Conservation (phyloP, 495 filamentous ascomycete species). For the Opeltia flavorubescens region DNA sequence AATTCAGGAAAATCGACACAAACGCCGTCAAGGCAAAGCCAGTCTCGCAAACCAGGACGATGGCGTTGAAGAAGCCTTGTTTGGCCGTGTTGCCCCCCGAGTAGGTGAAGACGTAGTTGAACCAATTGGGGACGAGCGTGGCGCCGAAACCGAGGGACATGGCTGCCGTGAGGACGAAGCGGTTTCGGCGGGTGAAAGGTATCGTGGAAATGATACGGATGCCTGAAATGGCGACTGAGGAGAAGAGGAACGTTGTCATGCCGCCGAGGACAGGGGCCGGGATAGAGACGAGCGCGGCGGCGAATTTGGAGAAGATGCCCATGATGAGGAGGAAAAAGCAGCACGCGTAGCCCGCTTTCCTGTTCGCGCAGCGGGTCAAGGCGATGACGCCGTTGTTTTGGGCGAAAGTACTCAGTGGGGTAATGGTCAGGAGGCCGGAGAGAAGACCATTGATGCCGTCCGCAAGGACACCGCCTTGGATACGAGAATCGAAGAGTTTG, state of each 20-base stretch:
- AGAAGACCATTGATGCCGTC: conserved; percentile 76
- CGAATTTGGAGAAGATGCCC: conserved; percentile 87
- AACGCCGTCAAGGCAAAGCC: conserved; percentile 50
- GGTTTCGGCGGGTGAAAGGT: conserved; percentile 69
- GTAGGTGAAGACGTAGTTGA: conserved; percentile 62
- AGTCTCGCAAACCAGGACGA: conserved; percentile 57
- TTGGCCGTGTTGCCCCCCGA: conserved; percentile 53
- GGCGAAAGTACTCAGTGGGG: conserved; percentile 54
- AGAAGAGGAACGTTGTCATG: conserved; percentile 89
- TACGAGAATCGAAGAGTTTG: conserved; percentile 66
- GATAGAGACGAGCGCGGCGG: conserved; percentile 74
- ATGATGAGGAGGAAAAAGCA: conserved; percentile 77
- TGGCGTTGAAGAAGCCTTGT: conserved; percentile 70
- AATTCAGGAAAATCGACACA: conserved; percentile 56
- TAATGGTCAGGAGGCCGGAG: conserved; percentile 71
- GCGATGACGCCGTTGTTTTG: conserved; percentile 94
- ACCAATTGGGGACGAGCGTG: conserved; percentile 69
- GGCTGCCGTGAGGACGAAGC: conserved; percentile 74
- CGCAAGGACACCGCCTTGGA: conserved; percentile 77
- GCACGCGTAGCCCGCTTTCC: conserved; percentile 63
- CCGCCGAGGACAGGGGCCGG: conserved; percentile 71
- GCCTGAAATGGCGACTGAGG: conserved; percentile 70
- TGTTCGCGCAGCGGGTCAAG: conserved; percentile 77
- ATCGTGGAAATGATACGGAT: conserved; percentile 69
- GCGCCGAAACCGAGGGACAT: conserved; percentile 68